These are phyloP conservation scores for Selenicereus undatus DNA, from an alignment of 148 eudicot genomes.

Conservation along the genomic window DNA sequence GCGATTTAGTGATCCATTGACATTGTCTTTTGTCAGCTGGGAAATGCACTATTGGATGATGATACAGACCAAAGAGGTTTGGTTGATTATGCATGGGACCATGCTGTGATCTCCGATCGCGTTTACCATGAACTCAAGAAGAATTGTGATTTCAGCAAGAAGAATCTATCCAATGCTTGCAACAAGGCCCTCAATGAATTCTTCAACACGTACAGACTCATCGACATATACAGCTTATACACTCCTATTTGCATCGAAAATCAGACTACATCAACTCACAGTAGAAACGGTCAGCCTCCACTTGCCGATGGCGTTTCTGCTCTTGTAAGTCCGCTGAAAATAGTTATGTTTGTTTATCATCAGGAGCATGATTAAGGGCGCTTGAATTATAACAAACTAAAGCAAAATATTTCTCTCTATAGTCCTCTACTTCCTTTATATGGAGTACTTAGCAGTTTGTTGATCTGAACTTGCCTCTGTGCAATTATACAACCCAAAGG, in stretches of 20 bases:
- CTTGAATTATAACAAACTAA: neutral
- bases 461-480: neutral
- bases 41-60: slow-evolving; percentile 76
- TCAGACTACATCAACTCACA: slow-evolving; percentile 16
- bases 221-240: slow-evolving; percentile 88
- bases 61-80: slow-evolving; percentile 81
- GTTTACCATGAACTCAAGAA: slow-evolving; percentile 45
- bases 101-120: slow-evolving; percentile 69
- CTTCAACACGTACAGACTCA: slow-evolving; percentile 56
- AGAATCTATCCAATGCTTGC: slow-evolving; percentile 32
- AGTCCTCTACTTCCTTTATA: too few relatives aligned
- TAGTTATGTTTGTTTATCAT: neutral
- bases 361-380: neutral
- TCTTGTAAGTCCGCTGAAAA: slow-evolving; percentile 21
- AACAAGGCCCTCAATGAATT: slow-evolving; percentile 38
- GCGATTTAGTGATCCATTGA: too few relatives aligned
- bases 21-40: slow-evolving; percentile 42
- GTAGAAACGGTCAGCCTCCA: slow-evolving; percentile 28
- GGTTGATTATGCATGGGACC: slow-evolving; percentile 85
- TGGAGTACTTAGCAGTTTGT: neutral
- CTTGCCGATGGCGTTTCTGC: slow-evolving; percentile 16
- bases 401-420: neutral
- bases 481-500: neutral
- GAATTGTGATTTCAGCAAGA: slow-evolving; percentile 50
- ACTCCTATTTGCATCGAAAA: slow-evolving; percentile 45